A percentile compares a stretch with the other conserved stretches of the same genome.
These are phyloP conservation scores for Symbiodinium pilosum DNA, from an alignment of 73 alveolate genomes.

Conservation along the genomic window DNA sequence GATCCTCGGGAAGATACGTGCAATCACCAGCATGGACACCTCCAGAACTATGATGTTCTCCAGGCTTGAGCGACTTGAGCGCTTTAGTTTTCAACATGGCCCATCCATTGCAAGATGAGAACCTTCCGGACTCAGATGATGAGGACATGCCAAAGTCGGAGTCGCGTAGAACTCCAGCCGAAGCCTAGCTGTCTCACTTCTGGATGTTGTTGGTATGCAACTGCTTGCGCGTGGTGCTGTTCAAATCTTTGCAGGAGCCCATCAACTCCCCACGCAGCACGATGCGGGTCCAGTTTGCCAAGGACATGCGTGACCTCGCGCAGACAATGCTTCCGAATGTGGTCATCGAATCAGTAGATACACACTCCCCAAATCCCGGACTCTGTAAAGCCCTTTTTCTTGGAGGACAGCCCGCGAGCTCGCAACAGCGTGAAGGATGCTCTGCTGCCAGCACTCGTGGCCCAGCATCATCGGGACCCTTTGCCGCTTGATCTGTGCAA, in stretches of 20 bases:
- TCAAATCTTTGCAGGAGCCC: background rate
- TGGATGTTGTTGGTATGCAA: no score
- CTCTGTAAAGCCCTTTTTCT: no score
- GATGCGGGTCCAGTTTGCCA: background rate
- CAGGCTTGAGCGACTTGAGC: background rate
- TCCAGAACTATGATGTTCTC: no score
- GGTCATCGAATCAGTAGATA: background rate
- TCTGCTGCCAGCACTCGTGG: background rate
- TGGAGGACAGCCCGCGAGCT: background rate
- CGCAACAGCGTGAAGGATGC: background rate
- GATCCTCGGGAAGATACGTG: no score
- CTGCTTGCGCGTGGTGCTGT: no score
- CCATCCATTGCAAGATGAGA: background rate
- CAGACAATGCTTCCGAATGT: background rate
- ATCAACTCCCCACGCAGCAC: background rate
- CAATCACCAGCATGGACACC: no score
- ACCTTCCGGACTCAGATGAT: background rate
- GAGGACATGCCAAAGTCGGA: background rate
- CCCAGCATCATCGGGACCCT: slow-evolving; percentile 7
- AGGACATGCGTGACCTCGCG: background rate
- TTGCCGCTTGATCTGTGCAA: no score
- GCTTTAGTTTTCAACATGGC: background rate
- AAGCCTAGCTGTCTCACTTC: no score
- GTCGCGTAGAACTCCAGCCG: no score
- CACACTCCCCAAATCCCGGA: no score